Conservation (phyloP, 2,329 filamentous ascomycete species). For the Tolypocladium pustulatum region DNA sequence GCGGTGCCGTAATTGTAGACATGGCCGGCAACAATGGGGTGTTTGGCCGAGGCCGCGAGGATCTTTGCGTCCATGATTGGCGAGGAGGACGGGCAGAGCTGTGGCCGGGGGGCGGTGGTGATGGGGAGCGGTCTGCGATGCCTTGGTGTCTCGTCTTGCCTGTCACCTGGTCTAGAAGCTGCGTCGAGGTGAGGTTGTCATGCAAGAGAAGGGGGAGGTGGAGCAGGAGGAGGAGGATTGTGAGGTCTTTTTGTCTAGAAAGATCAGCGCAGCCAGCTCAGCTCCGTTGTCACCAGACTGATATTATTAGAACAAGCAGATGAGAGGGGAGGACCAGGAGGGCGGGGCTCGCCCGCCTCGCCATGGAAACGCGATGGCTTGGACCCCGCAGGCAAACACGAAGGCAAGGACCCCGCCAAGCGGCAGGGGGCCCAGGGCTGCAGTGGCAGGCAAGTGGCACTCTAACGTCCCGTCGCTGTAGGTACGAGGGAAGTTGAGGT, state of each 20-base stretch:
- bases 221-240: neutral
- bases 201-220: neutral
- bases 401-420: neutral
- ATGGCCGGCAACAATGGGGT: conserved; percentile 45
- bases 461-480: no score
- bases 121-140: neutral
- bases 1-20: conserved; percentile 57
- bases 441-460: no score
- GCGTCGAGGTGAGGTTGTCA: neutral
- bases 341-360: neutral
- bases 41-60: conserved; percentile 50
- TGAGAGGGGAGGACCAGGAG: neutral
- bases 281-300: neutral
- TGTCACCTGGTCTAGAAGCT: neutral
- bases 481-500: no score
- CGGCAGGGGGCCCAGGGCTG: neutral
- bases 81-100: neutral
- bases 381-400: neutral
- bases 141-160: neutral
- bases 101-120: neutral
- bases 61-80: conserved; percentile 43
- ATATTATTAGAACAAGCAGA: neutral
- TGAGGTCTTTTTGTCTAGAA: neutral
- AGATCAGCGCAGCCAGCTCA: neutral
- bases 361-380: neutral